Evolutionary conservation across 345 rosid species (phyloP), one percentile per base, ranked within the genome.

Genomic region (Citrus australasica): DNA sequence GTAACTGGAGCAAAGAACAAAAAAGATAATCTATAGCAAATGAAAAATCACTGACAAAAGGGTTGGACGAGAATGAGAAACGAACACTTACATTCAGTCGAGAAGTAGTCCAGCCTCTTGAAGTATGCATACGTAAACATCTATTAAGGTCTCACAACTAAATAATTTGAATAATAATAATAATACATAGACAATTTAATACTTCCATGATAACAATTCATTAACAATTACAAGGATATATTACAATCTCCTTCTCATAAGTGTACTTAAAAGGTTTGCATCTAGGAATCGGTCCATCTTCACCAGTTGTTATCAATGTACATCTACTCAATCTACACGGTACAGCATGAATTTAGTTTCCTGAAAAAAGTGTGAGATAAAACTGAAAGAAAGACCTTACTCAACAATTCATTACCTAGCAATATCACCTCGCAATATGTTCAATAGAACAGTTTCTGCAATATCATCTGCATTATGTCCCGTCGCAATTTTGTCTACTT

Each of bases 381-480:
- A 33, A 58, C 9, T 25, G 40, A 72, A 53, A 27, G 66, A 76
- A 17, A 74, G 69, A 19, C 68, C 28, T 19, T 9, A 19, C 42
- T 75, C 51, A 38, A 30, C 46, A 74, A 17, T 46, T 19, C 32
- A 69, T 64, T 86, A 95, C 99, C 99, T 86, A 38, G 98, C 98
- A 80, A 95, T 90, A 85, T 95, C 99, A 42, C 99, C 99, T 67
- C 95, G 86, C 79, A 95, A 81, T 80, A 95, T 91, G 83, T 95
- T 95, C 80, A 95, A 79, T 65, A 95, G 90, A 80, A 95, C 91
- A 9, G 97, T 95, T 87, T 95, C 99, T 5, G 98, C 99, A 77
- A 95, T 92, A 86, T 95, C 99, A 88, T 95, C 99, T 11, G 95
- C 97, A 79, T 95, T 95, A 79, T 95, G 98, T 61, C 99, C 98